Percentiles rank a stretch among this genome's conserved stretches.
These are phyloP conservation scores for Lunasporangiospora selenospora DNA, from an alignment of 192 early-diverging fungal genomes.

Conservation along the genomic window DNA sequence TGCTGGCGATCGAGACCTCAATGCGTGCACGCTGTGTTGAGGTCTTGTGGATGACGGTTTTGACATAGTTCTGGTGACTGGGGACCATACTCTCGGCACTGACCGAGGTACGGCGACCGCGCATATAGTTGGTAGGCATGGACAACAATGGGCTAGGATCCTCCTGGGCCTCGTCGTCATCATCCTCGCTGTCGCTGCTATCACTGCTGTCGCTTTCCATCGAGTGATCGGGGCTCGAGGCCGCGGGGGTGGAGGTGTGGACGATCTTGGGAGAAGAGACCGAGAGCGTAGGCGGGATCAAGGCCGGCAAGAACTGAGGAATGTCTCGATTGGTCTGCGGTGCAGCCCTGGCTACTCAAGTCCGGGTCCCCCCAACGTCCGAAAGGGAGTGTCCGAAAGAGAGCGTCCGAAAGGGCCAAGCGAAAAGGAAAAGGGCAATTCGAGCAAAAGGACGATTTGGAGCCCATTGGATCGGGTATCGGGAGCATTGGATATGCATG, in stretches of 20 bases:
- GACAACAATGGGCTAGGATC: conserved; percentile 68
- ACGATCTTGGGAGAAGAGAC: conserved; percentile 23
- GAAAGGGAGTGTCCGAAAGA: neutral
- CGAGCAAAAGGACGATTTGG: neutral
- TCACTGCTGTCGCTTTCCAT: conserved; percentile 44
- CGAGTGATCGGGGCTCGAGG: conserved; percentile 44
- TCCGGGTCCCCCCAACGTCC: neutral
- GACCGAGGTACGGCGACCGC: conserved; percentile 93
- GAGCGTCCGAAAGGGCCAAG: neutral
- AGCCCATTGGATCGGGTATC: neutral
- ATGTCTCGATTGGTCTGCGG: conserved; percentile 44
- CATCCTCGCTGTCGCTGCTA: conserved; percentile 47
- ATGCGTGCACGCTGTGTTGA: conserved; percentile 86
- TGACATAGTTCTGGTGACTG: conserved; percentile 80
- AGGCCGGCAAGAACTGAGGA: conserved; percentile 52
- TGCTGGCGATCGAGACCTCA: conserved; percentile 76
- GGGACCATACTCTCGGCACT: conserved; percentile 98
- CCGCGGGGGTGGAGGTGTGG: conserved; percentile 31
- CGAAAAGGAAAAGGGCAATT: conserved; percentile 1
- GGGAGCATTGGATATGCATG: no score
- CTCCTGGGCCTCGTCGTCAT: conserved; percentile 69
- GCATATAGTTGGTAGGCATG: conserved; percentile 76
- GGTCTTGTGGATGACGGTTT: conserved; percentile 89
- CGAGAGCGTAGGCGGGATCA: conserved; percentile 45
- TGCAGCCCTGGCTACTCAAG: conserved; percentile 16